Base-by-base conservation (phyloP, 1,284 basidiomycete species). In the Cutaneotrichosporon sp. region DNA sequence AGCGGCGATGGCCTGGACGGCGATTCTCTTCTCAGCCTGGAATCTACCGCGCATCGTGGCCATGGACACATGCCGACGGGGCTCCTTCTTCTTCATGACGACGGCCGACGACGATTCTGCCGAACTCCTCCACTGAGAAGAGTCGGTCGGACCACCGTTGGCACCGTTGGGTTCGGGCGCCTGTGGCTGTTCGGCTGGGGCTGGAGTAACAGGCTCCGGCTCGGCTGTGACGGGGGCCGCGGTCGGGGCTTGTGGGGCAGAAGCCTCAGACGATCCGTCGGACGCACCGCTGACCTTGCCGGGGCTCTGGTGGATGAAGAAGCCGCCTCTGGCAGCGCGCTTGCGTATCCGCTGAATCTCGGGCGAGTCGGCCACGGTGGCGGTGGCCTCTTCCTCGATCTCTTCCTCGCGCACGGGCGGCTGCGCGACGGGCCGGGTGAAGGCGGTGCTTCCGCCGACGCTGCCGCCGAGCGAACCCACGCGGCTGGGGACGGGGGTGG, bases 31-130 rank as follows among this genome's bases (percentile, higher is more conserved):
- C 60, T 78, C 75, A 11, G 69, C 66, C 5, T 67, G 63, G 58
- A 72, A 77, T 43, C 70, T 69, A 4, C 75, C 75, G 36, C 68
- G 60, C 76, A 78, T 78, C 4, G 70, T 75, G 4, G 75, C 72
- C 27, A 76, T 66, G 16, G 76, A 76, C 20, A 78, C 69, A 54
- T 73, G 69, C 3, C 76, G 69, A 36, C 59, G 60, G 7, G 38
- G 38, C 53, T 60, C 56, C 59, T 60, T 62, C 38, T 58, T 57
- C 60, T 55, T 66, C 38, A 64, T 60, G 31, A 64, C 60, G 31
- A 67, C 54, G 13, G 60, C 65, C 13, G 62, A 64, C 4, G 70
- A 70, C 13, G 72, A 70, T 27, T 71, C 71, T 13, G 60, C 68
- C 3, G 71, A 69, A 34, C 66, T 70, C 24, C 66, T 63, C 9